phyloP scores from a whole-genome alignment of 768 basidiomycete species.

The Melanogaster broomeanus region DNA sequence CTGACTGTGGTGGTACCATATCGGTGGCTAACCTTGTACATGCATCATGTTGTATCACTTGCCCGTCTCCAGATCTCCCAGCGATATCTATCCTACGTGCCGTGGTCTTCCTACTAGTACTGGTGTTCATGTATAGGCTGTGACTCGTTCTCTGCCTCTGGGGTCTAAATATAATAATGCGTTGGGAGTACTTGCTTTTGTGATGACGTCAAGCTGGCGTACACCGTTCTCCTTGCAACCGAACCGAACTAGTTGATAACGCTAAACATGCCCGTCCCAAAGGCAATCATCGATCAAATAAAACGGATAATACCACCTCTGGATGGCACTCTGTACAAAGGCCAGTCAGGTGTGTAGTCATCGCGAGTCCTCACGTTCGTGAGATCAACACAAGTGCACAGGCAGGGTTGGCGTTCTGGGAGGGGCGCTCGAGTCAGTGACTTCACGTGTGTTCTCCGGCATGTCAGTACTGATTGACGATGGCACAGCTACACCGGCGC shows the following conservation, averaged over 20 bases:
- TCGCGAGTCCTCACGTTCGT: neutral
- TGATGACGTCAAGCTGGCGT: neutral
- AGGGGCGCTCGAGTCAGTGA: slow-evolving; percentile 85
- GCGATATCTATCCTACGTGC: slow-evolving; percentile 9
- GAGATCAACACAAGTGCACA: slow-evolving; percentile 21
- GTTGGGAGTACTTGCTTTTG: too few relatives aligned
- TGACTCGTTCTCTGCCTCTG: neutral
- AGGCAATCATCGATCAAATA: slow-evolving; percentile 65
- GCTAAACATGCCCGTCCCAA: slow-evolving; percentile 58
- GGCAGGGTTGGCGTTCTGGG: slow-evolving; percentile 94
- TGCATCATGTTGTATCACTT: slow-evolving; percentile 29
- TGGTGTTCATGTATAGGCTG: neutral
- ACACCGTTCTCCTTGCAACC: neutral
- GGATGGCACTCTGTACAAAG: slow-evolving; percentile 87
- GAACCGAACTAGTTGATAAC: neutral
- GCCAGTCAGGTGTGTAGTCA: slow-evolving; percentile 73
- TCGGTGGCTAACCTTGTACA: slow-evolving; percentile 18
- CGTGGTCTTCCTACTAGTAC: neutral
- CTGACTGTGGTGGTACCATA: slow-evolving; percentile 11
- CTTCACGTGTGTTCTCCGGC: neutral
- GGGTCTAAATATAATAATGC: too few relatives aligned
- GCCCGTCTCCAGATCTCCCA: slow-evolving; percentile 1
- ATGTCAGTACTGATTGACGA: neutral
- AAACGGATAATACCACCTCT: slow-evolving; percentile 89
- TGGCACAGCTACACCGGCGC: slow-evolving; percentile 89